Percentiles rank a stretch among this genome's conserved stretches.
Conservation (phyloP, 768 basidiomycete genomes). For the Omphalotus guepiniiformis region DNA sequence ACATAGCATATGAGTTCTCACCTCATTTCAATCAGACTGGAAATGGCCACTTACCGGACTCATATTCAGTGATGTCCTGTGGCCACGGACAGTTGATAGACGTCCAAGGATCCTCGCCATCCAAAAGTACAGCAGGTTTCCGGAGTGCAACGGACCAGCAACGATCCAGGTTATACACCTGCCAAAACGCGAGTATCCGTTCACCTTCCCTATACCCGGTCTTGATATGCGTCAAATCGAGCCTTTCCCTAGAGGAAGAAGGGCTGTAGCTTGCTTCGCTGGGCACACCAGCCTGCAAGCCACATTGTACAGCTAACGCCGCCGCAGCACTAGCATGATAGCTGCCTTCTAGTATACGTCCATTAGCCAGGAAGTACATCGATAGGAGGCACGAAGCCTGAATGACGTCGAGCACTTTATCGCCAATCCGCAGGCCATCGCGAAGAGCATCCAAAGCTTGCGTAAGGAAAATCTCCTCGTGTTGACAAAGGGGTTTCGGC, state of each 20-base stretch:
- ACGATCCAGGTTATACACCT: constrained; percentile 75
- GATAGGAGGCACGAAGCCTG: constrained; percentile 75
- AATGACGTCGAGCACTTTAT: constrained; percentile 63
- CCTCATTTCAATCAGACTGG: too few species aligned
- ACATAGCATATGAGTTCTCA: constrained; percentile 6
- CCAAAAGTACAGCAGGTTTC: constrained; percentile 62
- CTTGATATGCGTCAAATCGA: constrained; percentile 55
- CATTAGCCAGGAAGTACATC: constrained; percentile 72
- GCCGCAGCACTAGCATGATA: constrained; percentile 75
- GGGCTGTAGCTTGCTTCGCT: constrained; percentile 31
- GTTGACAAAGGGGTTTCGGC: constrained; percentile 62
- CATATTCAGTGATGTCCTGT: constrained; percentile 67
- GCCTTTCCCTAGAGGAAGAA: constrained; percentile 28
- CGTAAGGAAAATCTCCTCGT: constrained; percentile 69
- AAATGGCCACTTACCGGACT: constrained; percentile 46
- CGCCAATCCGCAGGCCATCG: constrained; percentile 54
- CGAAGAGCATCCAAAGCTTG: constrained; percentile 59
- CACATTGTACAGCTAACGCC: constrained; percentile 67
- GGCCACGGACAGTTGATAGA: constrained; percentile 77
- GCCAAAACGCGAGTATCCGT: constrained; percentile 76
- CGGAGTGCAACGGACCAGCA: constrained; percentile 77
- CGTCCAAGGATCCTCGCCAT: constrained; percentile 51
- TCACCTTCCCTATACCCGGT: constrained; percentile 63
- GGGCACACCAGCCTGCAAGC: constrained; percentile 48
- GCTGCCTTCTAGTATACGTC: constrained; percentile 71